Conservation (phyloP, 371 early-diverging fungal species). For the Mortierella sp. region DNA sequence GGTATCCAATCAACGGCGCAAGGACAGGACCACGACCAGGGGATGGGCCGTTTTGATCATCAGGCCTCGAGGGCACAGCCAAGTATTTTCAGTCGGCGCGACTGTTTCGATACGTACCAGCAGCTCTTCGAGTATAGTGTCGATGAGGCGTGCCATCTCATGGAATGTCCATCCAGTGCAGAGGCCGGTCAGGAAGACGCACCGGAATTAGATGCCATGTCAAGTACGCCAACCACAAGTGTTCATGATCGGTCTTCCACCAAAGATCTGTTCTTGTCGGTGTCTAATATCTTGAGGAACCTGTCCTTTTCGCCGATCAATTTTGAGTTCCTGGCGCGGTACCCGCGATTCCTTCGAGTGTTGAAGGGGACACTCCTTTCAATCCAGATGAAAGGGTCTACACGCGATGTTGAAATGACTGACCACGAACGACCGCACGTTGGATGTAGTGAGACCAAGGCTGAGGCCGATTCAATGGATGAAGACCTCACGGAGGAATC, state of each 20-base stretch:
- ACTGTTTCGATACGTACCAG: conserved; percentile 50
- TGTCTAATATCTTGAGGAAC: conserved; percentile 68
- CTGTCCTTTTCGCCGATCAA: conserved; percentile 73
- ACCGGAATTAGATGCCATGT: not conserved
- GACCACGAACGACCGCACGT: not conserved
- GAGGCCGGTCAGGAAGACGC: conserved; percentile 7
- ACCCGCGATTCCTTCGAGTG: conserved; percentile 62
- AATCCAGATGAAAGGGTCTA: conserved; percentile 25
- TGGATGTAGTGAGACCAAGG: not conserved
- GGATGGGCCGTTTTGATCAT: not conserved
- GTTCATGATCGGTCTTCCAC: conserved; percentile 28
- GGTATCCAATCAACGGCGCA: not conserved
- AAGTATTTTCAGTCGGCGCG: conserved; percentile 20
- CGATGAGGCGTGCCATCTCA: conserved; percentile 50
- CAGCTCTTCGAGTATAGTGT: conserved; percentile 63
- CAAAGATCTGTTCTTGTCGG: conserved; percentile 45
- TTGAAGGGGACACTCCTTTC: conserved; percentile 39
- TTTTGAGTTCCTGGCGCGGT: conserved; percentile 65
- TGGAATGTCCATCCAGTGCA: conserved; percentile 21
- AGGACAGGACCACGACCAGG: not conserved
- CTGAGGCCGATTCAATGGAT: not conserved
- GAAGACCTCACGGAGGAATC: not conserved
- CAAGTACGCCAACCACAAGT: conserved; percentile 1
- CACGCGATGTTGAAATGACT: not conserved
- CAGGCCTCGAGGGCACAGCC: not conserved